These are phyloP conservation scores for Erythrobasidium hasegawianum DNA, from an alignment of 1,284 basidiomycete species.

Conservation along the genomic window DNA sequence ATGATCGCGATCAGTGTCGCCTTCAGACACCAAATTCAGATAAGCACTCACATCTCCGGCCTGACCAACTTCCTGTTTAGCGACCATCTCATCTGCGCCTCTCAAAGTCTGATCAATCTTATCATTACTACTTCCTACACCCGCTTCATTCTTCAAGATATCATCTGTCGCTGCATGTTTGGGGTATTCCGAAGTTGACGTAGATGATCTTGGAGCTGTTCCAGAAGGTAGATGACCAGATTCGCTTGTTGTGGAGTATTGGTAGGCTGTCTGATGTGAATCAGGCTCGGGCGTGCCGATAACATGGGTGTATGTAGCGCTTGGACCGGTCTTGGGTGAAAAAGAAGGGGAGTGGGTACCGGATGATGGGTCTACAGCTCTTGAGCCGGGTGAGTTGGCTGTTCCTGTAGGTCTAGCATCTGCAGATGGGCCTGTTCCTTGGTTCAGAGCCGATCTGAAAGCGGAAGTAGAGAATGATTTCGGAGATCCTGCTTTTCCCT, in stretches of 20 bases:
- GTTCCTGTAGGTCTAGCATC: constrained; percentile 21
- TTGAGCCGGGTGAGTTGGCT: constrained; percentile 21
- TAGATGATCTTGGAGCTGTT: constrained; percentile 25
- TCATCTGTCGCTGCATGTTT: constrained; percentile 2
- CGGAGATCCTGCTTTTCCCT: not conserved
- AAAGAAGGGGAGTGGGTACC: constrained; percentile 31
- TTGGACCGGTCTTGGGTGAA: constrained; percentile 11
- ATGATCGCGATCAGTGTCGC: no score
- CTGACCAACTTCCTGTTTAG: constrained; percentile 23
- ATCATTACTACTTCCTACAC: constrained; percentile 22
- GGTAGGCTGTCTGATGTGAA: constrained; percentile 22
- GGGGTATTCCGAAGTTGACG: constrained; percentile 12
- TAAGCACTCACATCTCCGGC: constrained; percentile 20
- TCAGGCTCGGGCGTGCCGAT: constrained; percentile 23
- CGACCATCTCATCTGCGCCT: constrained; percentile 24
- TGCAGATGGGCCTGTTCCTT: no score
- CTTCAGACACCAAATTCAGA: no score
- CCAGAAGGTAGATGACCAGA: constrained; percentile 20
- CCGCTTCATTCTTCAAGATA: constrained; percentile 27
- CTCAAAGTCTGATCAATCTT: constrained; percentile 8
- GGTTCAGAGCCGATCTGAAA: no score
- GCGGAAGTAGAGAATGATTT: not conserved
- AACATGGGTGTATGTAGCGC: constrained; percentile 22
- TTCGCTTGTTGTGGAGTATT: constrained; percentile 13
- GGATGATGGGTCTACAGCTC: constrained; percentile 22